Base-by-base conservation (phyloP, 2,329 filamentous ascomycete genomes). In the Claviceps africana region DNA sequence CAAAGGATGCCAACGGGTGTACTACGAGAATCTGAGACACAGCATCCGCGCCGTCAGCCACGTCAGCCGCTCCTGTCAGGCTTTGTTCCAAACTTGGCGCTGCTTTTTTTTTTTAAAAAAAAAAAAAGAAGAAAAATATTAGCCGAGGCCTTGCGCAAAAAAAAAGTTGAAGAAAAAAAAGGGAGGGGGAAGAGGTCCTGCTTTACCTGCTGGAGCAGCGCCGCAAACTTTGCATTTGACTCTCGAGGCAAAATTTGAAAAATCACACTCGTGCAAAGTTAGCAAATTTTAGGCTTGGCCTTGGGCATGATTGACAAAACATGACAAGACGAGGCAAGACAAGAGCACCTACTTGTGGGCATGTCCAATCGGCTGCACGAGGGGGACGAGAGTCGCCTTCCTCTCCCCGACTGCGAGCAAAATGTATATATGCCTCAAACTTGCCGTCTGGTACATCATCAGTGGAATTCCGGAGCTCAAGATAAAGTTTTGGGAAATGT, bases 1-100 rank as follows among this genome's bases (percentile, higher is more conserved):
- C 79, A 15, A 83, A 82, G 0, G 78, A 69, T 33, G 87, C 81
- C 7, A 94, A 70, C 8, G 83, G 83, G 54, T 86, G 81, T 25
- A 93, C 72, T 4, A 93, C 78, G 21, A 93, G 69, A 57, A 90
- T 88, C 58, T 89, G 86, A 1, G 86, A 88, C 1, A 83, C 78
- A 0, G 76, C 66, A 53, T 82, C 66, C 50, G 72, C 68, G 25
- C 72, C 72, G 59, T 77, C 73, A 19, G 70, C 69, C 30, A 72
- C 71, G 59, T 77, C 74, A 19, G 71, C 72, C 51, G 70, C 68
- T 31, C 74, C 74, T 21, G 73, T 76, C 5, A 77, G 62, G 46
- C 66, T 70, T 25, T 65, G 58, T 30, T 63, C 62, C 61, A 65
- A 65, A 33, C 61, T 58, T 5, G 61, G 51, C 8, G 59, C 62